phyloP scores from a whole-genome alignment of 306 rosid genomes.

The Notholithocarpus densiflorus region DNA sequence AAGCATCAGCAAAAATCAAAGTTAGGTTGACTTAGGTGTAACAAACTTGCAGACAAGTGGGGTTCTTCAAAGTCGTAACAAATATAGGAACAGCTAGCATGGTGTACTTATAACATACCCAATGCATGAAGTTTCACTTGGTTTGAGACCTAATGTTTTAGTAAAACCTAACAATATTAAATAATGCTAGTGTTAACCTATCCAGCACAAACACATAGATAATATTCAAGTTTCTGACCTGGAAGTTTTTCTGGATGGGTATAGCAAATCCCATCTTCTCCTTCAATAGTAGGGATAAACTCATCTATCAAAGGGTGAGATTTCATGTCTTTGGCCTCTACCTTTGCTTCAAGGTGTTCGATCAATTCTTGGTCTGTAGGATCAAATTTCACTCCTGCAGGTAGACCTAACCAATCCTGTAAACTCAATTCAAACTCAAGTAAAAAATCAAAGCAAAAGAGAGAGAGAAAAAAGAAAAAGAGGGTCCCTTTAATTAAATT shows the following conservation, averaged over 20 bases:
- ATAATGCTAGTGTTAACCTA: neutral
- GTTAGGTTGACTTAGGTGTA: slow-evolving; percentile 68
- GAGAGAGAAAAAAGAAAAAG: slow-evolving; percentile 13
- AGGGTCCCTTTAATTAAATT: slow-evolving; percentile 26
- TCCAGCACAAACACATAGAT: neutral
- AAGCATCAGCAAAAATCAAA: slow-evolving; percentile 28
- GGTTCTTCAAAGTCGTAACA: slow-evolving; percentile 26
- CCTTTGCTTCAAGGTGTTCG: slow-evolving; percentile 98
- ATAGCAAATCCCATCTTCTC: slow-evolving; percentile 98
- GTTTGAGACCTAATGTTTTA: neutral
- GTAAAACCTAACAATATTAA: slow-evolving; percentile 17
- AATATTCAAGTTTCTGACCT: slow-evolving; percentile 37
- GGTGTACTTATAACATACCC: neutral
- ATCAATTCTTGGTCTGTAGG: slow-evolving; percentile 98
- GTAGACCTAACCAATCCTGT: slow-evolving; percentile 98
- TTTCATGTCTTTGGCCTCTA: slow-evolving; percentile 67
- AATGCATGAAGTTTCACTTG: neutral
- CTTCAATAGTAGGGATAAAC: slow-evolving; percentile 95
- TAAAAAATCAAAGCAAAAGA: slow-evolving; percentile 3
- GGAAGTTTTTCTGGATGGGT: slow-evolving; percentile 99
- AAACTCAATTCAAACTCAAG: slow-evolving; percentile 20
- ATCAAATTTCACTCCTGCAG: slow-evolving; percentile 98
- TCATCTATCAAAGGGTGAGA: slow-evolving; percentile 98
- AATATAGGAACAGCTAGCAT: neutral
- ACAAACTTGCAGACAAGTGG: slow-evolving; percentile 31